Percentiles rank a stretch among this genome's conserved stretches.
Evolutionary conservation across 352 stramenopile species (phyloP).

Genomic region (Phytopythium sindhum): DNA sequence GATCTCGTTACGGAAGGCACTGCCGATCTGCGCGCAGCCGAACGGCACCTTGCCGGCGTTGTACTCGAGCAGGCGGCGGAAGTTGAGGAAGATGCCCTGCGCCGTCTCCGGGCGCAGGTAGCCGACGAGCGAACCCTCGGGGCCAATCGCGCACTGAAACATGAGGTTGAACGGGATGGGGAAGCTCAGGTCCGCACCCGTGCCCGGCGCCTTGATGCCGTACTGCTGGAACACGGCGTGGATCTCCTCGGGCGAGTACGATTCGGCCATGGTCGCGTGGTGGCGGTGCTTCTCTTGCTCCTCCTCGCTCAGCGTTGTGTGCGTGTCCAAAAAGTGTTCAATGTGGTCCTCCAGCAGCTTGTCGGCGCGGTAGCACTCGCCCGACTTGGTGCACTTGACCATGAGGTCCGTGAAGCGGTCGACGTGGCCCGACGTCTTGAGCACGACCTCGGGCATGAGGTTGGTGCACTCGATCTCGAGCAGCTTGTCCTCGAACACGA

Average conservation of each 20-base stretch:
- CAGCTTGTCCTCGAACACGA: slow-evolving; percentile 98
- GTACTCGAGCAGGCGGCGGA: slow-evolving; percentile 96
- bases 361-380: slow-evolving; percentile 99
- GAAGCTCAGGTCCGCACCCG: slow-evolving; percentile 91
- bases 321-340: slow-evolving; percentile 94
- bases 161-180: slow-evolving; percentile 99
- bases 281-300: slow-evolving; percentile 94
- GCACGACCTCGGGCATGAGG: slow-evolving; percentile 96
- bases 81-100: slow-evolving; percentile 99
- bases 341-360: slow-evolving; percentile 99
- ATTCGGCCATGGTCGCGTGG: slow-evolving; percentile 95
- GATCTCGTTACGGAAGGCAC: slow-evolving; percentile 96
- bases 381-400: slow-evolving; percentile 97
- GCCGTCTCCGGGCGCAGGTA: slow-evolving; percentile 99
- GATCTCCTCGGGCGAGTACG: slow-evolving; percentile 97
- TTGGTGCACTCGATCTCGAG: slow-evolving; percentile 99
- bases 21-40: slow-evolving; percentile 84
- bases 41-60: slow-evolving; percentile 94
- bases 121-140: slow-evolving; percentile 94
- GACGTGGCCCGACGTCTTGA: slow-evolving; percentile 99
- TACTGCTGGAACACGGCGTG: slow-evolving; percentile 94
- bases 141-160: slow-evolving; percentile 99
- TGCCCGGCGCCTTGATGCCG: slow-evolving; percentile 90
- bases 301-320: slow-evolving; percentile 63
- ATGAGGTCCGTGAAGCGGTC: slow-evolving; percentile 99